Conservation (phyloP, 176 grass and related monocot genomes). For the Ensete ventricosum region DNA sequence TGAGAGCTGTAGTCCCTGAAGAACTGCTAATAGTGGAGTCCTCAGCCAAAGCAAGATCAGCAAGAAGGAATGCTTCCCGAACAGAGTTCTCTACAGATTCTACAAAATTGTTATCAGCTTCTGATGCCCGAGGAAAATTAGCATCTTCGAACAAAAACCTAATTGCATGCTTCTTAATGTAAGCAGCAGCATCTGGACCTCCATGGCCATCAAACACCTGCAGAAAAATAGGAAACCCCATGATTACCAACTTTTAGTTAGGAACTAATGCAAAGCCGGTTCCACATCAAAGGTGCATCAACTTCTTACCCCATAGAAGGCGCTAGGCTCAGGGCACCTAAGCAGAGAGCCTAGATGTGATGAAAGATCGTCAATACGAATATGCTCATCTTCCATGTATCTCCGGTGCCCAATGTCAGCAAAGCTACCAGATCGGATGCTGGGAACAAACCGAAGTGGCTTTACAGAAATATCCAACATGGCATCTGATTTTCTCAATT, state of each 20-base stretch:
- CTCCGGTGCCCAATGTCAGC: conserved; percentile 69
- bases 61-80: conserved; percentile 44
- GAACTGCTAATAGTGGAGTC: conserved; percentile 53
- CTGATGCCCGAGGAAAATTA: conserved; percentile 39
- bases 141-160: conserved; percentile 63
- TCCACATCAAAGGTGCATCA: neutral
- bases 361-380: conserved; percentile 76
- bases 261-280: neutral
- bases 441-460: conserved; percentile 41
- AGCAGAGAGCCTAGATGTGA: conserved; percentile 47
- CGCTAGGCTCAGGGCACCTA: conserved; percentile 49
- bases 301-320: conserved; percentile 74
- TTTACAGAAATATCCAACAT: conserved; percentile 21
- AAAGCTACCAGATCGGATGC: conserved; percentile 69
- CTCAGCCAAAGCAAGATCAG: conserved; percentile 54
- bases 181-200: conserved; percentile 69
- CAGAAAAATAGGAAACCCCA: neutral
- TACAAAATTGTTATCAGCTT: conserved; percentile 38
- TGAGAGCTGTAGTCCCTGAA: conserved; percentile 77
- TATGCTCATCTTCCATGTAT: conserved; percentile 90
- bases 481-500: conserved; percentile 20
- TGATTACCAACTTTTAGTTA: neutral
- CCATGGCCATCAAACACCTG: conserved; percentile 96
- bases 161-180: conserved; percentile 66
- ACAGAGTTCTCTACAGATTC: conserved; percentile 46